Conservation (phyloP, 306 rosid species). For the Cucumis melo region DNA sequence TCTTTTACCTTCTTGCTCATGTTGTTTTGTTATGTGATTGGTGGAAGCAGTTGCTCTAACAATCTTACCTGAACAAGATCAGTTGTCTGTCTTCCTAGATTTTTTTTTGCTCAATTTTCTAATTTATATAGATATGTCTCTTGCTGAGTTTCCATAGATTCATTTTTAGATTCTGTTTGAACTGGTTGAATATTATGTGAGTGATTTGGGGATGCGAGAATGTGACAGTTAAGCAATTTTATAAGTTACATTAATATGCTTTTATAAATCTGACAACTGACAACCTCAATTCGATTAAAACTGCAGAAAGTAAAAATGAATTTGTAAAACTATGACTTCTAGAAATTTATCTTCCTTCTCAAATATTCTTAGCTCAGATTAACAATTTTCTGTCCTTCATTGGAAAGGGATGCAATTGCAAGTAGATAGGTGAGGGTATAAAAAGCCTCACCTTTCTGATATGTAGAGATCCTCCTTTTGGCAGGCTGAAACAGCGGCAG, state of each 20-base stretch:
- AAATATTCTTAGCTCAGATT: not conserved
- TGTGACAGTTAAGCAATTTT: too few relatives aligned
- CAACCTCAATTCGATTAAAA: not conserved
- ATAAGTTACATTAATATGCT: not conserved
- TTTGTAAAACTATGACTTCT: not conserved
- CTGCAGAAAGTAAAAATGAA: not conserved
- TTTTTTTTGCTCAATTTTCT: not conserved
- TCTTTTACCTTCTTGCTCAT: not conserved
- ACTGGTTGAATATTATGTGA: not conserved
- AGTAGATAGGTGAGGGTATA: not conserved
- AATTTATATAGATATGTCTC: not conserved
- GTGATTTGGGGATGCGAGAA: not conserved
- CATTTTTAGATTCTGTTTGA: not conserved
- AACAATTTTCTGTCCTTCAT: not conserved
- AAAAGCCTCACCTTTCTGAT: not conserved
- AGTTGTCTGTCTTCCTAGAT: not conserved
- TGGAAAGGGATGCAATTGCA: not conserved
- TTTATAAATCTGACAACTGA: not conserved
- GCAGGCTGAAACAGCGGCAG: slow-evolving; percentile 51
- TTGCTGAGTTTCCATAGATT: not conserved
- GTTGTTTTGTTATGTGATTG: not conserved
- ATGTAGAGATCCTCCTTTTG: not conserved
- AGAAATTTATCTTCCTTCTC: not conserved
- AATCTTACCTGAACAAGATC: not conserved
- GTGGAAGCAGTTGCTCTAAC: not conserved